These are phyloP conservation scores for Erysimum cheiranthoides DNA, from an alignment of 345 rosid species.

Conservation along the genomic window DNA sequence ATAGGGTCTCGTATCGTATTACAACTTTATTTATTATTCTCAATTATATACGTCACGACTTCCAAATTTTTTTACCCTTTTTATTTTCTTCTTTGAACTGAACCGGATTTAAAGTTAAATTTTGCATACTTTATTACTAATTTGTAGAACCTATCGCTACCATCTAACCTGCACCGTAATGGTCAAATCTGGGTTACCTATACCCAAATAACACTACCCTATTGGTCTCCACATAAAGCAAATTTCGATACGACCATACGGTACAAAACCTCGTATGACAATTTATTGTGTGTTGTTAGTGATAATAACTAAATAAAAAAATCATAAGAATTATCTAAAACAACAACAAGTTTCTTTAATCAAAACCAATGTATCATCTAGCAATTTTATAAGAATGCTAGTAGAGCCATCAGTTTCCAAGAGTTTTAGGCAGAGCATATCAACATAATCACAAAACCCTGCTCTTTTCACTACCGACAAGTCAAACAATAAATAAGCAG, in stretches of 20 bases:
- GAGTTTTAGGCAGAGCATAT: conserved; percentile 24
- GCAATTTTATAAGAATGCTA: background rate
- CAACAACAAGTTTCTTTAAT: background rate
- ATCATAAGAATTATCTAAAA: background rate
- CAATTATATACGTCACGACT: conserved; percentile 24
- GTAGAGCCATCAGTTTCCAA: background rate
- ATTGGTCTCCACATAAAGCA: conserved; percentile 16
- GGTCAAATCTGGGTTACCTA: conserved; percentile 41
- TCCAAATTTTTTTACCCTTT: background rate
- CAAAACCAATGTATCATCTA: conserved; percentile 1
- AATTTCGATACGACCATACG: background rate
- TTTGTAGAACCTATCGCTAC: background rate
- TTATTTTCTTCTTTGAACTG: background rate
- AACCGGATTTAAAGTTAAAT: background rate
- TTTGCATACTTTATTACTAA: background rate
- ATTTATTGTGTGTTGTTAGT: background rate
- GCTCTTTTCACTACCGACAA: conserved; percentile 32
- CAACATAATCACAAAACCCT: conserved; percentile 41
- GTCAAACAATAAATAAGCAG: conserved; percentile 3
- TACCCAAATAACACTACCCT: background rate
- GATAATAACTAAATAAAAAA: background rate
- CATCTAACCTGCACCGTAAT: background rate
- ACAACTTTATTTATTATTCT: conserved; percentile 13
- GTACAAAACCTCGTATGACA: conserved; percentile 6
- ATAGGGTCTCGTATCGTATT: background rate